Evolutionary conservation across 2,329 filamentous ascomycete species (phyloP), one percentile per base, ranked within the genome.

Genomic region (Fusarium decemcellulare): DNA sequence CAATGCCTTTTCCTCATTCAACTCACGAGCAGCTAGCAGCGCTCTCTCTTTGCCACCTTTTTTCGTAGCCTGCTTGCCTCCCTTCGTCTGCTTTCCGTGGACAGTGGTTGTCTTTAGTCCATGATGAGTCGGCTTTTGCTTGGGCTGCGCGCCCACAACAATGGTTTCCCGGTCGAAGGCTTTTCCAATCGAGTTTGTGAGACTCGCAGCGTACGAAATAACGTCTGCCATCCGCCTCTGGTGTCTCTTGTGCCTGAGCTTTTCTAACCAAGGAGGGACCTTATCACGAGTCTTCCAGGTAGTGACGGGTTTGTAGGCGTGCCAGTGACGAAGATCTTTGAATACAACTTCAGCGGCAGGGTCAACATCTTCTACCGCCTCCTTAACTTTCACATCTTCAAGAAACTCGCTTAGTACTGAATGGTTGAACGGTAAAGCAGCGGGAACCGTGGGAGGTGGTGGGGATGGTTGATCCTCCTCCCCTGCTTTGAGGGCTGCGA

Each of bases 141-240:
- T 55, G 4, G 37, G 4, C 4, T 27, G 18, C 6, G 44, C 9
- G 11, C 54, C 32, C 32, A 87, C 84, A 2, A 91, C 85, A 51
- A 93, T 87, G 5, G 83, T 87, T 74, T 93, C 90, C 0, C 90
- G 90, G 27, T 91, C 84, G 6, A 93, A 83, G 3, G 81, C 81
- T 67, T 89, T 92, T 4, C 90, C 91, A 2, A 85, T 82, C 1
- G 88, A 83, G 60, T 90, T 91, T 0, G 90, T 92, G 48, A 94
- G 81, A 77, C 90, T 93, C 12, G 89, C 90, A 2, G 92, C 90
- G 75, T 94, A 94, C 2, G 85, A 82, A 30, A 85, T 84, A 78
- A 92, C 92, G 62, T 92, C 90, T 2, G 86, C 85, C 87, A 92
- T 91, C 73, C 88, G 90, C 18, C 37, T 40, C 36, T 64, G 65